A percentile compares a stretch with the other conserved stretches of the same genome.
Conservation (phyloP, 208 protist species). For the Crithidia acanthocephali region DNA sequence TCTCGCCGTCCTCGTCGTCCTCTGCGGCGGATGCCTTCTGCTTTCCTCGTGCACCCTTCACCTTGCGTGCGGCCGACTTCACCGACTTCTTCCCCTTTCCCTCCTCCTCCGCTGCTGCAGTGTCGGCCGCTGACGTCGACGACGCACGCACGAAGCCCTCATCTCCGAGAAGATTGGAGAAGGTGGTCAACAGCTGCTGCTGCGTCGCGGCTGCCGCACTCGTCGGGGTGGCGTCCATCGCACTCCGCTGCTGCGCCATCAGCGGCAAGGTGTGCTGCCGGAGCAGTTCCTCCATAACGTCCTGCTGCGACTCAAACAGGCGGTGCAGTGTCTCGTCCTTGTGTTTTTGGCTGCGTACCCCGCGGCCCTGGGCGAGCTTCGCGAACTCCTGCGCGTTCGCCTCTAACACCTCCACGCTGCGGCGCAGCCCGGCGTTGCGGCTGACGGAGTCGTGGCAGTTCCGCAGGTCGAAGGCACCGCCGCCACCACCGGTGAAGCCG, state of each 20-base stretch:
- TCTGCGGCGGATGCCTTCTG: slow-evolving; percentile 1
- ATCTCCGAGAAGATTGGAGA: slow-evolving; percentile 30
- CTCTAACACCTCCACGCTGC: slow-evolving; percentile 29
- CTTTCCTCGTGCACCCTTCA: slow-evolving; percentile 19
- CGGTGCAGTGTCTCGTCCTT: slow-evolving; percentile 54
- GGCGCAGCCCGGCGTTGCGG: slow-evolving; percentile 28
- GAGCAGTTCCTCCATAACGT: slow-evolving; percentile 69
- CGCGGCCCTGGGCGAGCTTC: slow-evolving; percentile 26
- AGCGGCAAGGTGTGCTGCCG: slow-evolving; percentile 64
- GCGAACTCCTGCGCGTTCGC: slow-evolving; percentile 31
- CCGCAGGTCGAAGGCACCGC: slow-evolving; percentile 61
- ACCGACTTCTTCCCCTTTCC: slow-evolving; percentile 11
- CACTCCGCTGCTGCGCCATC: slow-evolving; percentile 35
- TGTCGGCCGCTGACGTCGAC: background rate
- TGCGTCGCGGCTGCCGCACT: background rate
- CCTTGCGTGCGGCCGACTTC: slow-evolving; percentile 16
- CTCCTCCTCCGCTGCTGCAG: slow-evolving; percentile 4
- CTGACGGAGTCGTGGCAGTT: slow-evolving; percentile 32
- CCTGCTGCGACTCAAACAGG: slow-evolving; percentile 77
- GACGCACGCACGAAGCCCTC: slow-evolving; percentile 31
- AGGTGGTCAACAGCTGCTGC: slow-evolving; percentile 16
- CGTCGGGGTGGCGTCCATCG: slow-evolving; percentile 34
- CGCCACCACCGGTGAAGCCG: slow-evolving; percentile 25
- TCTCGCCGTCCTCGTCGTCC: slow-evolving; percentile 18
- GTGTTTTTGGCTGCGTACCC: slow-evolving; percentile 42